Evolutionary conservation across 2,329 filamentous ascomycete species (phyloP).

Genomic region (Biscogniauxia mediterranea): DNA sequence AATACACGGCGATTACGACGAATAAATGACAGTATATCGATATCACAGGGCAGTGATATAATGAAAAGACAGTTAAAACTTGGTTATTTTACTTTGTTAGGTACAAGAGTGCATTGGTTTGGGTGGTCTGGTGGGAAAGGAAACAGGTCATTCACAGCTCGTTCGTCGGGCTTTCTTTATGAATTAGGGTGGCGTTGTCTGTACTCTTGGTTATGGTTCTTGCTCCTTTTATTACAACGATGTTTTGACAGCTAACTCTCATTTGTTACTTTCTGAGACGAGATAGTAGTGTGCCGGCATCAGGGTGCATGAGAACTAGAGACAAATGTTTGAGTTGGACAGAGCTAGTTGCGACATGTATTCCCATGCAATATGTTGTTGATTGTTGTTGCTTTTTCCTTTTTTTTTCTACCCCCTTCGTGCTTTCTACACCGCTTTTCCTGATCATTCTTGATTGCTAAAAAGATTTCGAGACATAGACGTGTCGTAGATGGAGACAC

Average conservation of each 20-base stretch:
- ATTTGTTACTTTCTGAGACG: constrained; percentile 14
- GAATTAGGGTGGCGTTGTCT: constrained; percentile 12
- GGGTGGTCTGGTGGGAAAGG: background rate
- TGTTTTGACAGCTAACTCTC: constrained; percentile 7
- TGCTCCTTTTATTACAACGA: constrained; percentile 2
- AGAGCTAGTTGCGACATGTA: constrained; percentile 15
- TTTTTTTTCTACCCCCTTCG: background rate
- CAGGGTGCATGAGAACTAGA: constrained; percentile 16
- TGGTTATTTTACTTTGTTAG: constrained; percentile 6
- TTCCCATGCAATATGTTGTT: constrained; percentile 6
- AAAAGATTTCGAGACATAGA: background rate
- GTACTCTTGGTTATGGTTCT: constrained; percentile 1
- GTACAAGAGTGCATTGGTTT: constrained; percentile 3
- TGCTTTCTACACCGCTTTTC: constrained; percentile 17
- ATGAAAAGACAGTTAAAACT: constrained; percentile 1
- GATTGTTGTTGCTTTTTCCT: too few relatives aligned
- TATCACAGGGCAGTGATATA: constrained; percentile 11
- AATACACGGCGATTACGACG: background rate
- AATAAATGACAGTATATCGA: too few relatives aligned
- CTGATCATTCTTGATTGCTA: constrained; percentile 2
- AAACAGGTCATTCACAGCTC: constrained; percentile 3
- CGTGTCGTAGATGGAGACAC: constrained; percentile 7
- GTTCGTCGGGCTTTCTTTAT: constrained; percentile 4
- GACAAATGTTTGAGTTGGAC: constrained; percentile 6
- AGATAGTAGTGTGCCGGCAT: constrained; percentile 13